A percentile compares a stretch with the other conserved stretches of the same genome.
These are phyloP conservation scores for Apiospora arundinis DNA, from an alignment of 2,329 filamentous ascomycete species.

Conservation along the genomic window DNA sequence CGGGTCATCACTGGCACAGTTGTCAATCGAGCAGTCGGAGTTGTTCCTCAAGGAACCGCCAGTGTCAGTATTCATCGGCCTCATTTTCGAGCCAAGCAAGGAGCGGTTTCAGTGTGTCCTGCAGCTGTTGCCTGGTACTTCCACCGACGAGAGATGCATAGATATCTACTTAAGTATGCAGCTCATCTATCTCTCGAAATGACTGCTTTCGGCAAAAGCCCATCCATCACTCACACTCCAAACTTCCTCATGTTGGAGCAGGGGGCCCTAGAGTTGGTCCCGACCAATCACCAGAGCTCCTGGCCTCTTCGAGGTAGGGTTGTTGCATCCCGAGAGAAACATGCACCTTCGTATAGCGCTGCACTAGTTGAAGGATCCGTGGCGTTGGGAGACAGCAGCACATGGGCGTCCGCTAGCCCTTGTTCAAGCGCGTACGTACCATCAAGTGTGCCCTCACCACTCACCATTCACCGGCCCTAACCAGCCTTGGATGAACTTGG, in stretches of 20 bases:
- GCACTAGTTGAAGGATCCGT: neutral
- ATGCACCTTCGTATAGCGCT: neutral
- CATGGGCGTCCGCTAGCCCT: neutral
- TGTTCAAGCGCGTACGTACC: neutral
- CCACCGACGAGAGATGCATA: neutral
- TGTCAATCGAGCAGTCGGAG: neutral
- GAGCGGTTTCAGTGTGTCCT: neutral
- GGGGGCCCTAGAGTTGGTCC: neutral
- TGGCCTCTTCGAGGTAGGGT: neutral
- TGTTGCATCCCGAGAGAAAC: slow-evolving; percentile 11
- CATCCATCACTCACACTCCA: neutral
- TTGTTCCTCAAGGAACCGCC: neutral
- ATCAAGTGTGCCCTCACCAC: neutral
- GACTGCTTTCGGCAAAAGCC: neutral
- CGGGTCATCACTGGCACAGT: neutral
- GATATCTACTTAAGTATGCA: neutral
- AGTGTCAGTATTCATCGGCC: neutral
- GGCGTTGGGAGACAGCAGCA: slow-evolving; percentile 2
- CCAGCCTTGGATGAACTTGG: neutral
- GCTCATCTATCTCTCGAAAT: neutral
- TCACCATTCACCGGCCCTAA: neutral
- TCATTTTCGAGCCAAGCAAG: neutral
- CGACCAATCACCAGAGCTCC: neutral
- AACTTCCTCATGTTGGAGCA: neutral
- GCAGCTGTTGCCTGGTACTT: neutral